phyloP scores from a whole-genome alignment of 805 yeast genomes.

The Nakazawaea ishiwadae region DNA sequence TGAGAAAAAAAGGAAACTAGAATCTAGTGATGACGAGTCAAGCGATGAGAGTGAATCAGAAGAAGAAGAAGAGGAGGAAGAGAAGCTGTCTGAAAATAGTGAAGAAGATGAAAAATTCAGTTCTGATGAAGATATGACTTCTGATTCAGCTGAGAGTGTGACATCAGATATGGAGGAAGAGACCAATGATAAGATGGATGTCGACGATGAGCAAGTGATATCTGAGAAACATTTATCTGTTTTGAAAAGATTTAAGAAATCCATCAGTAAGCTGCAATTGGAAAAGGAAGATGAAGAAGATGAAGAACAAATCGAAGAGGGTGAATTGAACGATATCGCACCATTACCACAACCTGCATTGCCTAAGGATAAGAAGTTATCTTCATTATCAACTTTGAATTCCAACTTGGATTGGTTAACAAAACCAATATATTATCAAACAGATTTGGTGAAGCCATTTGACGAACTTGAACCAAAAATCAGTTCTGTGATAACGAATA shows the following conservation, averaged over 20 bases:
- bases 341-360: slow-evolving; percentile 85
- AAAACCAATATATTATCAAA: slow-evolving; percentile 52
- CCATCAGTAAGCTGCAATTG: slow-evolving; percentile 24
- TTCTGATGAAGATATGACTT: neutral
- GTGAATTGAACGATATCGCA: slow-evolving; percentile 40
- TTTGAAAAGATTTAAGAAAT: slow-evolving; percentile 46
- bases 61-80: slow-evolving; percentile 18
- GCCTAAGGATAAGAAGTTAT: slow-evolving; percentile 45
- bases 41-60: slow-evolving; percentile 21
- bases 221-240: slow-evolving; percentile 43
- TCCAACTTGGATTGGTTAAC: slow-evolving; percentile 62
- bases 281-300: slow-evolving; percentile 17
- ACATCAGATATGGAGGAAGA: slow-evolving; percentile 8
- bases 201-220: slow-evolving; percentile 16
- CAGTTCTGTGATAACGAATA: slow-evolving; percentile 36
- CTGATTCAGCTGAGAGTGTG: neutral
- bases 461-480: slow-evolving; percentile 37
- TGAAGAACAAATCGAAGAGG: slow-evolving; percentile 21
- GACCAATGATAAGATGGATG: slow-evolving; percentile 11
- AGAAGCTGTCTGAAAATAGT: too few species aligned
- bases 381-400: slow-evolving; percentile 26
- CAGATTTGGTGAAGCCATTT: slow-evolving; percentile 44
- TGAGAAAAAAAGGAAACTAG: slow-evolving; percentile 16
- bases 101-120: slow-evolving; percentile 35
- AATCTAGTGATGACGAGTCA: slow-evolving; percentile 13